Percentiles rank a stretch among this genome's conserved stretches.
These are phyloP conservation scores for Cardamine occulta DNA, from an alignment of 345 rosid species.

Conservation along the genomic window DNA sequence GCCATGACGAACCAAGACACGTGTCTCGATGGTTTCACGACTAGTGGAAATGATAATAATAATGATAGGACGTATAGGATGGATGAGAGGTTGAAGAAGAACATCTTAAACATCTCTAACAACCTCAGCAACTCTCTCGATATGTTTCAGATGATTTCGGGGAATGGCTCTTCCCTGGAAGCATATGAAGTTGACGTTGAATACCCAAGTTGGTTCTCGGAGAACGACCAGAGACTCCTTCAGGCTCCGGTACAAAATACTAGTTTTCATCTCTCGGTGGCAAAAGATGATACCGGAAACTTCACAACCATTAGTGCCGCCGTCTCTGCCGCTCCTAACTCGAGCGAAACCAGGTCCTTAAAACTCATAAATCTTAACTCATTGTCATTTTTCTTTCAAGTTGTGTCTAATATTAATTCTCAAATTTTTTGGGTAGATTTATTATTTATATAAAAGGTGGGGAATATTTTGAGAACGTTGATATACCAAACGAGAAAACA, in stretches of 20 bases:
- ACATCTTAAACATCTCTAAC: constrained; percentile 54
- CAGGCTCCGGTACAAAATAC: constrained; percentile 46
- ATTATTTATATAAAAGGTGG: constrained; percentile 78
- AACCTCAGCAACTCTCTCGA: constrained; percentile 67
- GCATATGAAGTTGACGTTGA: constrained; percentile 50
- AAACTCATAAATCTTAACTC: neutral
- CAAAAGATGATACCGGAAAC: constrained; percentile 76
- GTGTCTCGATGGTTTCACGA: constrained; percentile 76
- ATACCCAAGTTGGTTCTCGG: constrained; percentile 65
- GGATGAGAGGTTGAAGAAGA: constrained; percentile 50
- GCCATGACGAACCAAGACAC: constrained; percentile 91
- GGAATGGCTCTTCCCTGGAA: constrained; percentile 37
- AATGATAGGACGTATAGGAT: constrained; percentile 20
- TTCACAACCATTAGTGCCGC: constrained; percentile 64
- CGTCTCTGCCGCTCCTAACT: constrained; percentile 68
- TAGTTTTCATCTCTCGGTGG: constrained; percentile 58
- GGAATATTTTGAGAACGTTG: constrained; percentile 75
- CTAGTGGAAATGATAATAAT: constrained; percentile 33
- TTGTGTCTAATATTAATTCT: neutral
- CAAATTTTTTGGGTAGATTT: constrained; percentile 49
- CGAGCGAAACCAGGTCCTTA: constrained; percentile 58
- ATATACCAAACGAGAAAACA: constrained; percentile 56
- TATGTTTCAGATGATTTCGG: constrained; percentile 66
- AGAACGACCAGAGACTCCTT: constrained; percentile 53
- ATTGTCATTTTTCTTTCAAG: neutral